Base-by-base conservation (phyloP, 2,329 filamentous ascomycete genomes). In the Neurospora sp. region DNA sequence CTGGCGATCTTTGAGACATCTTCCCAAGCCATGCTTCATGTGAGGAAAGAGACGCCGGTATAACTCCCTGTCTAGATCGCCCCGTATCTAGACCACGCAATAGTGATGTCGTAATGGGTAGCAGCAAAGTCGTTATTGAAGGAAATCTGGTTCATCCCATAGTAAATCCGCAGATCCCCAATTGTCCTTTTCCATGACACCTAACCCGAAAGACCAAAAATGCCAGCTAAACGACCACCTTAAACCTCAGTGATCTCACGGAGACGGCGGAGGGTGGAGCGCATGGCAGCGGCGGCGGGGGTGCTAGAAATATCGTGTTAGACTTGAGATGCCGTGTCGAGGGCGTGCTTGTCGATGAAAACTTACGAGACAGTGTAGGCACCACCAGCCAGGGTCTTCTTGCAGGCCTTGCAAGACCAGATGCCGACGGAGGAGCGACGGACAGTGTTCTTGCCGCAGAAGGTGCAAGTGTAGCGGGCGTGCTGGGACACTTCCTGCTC, bases 401-500 rank as follows among this genome's bases (percentile, higher is more conserved):
- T 90, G 91, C 96, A 98, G 73, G 91, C 88, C 84, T 89, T 91
- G 92, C 96, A 99, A 84, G 95, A 89, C 95, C 74, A 76, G 74
- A 76, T 97, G 80, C 94, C 94, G 78, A 95, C 92, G 75, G 93
- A 90, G 81, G 93, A 87, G 81, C 95, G 91, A 88, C 93, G 93
- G 81, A 97, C 93, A 79, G 91, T 92, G 82, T 90, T 91, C 91
- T 98, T 98, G 82, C 95, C 95, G 89, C 93, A 97, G 92, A 98
- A 99, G 77, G 94, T 75, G 90, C 95, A 98, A 82, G 90, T 90
- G 82, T 97, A 98, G 84, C 91, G 91, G 86, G 93, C 93, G 89
- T 99, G 96, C 86, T 98, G 96, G 80, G 93, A 92, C 84, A 98
- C 92, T 91, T 98, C 96, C 91, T 97, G 97, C 92, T 97, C 71